These are phyloP conservation scores for Coemansia sp. DNA, from an alignment of 192 early-diverging fungal genomes.

Conservation along the genomic window DNA sequence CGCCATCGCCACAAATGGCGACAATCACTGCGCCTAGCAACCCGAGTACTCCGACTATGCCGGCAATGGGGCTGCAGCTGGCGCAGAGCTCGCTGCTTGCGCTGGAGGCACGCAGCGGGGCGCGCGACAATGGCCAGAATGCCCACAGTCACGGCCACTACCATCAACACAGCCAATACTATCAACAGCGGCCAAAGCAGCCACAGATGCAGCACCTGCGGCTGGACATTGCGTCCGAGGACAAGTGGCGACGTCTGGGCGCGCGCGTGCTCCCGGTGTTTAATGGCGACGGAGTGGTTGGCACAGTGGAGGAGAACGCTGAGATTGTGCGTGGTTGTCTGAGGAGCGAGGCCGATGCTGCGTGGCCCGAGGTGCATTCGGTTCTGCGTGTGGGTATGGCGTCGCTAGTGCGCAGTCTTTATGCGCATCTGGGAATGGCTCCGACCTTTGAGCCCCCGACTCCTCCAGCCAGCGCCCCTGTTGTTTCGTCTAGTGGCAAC, in stretches of 20 bases:
- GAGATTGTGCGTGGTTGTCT: constrained; percentile 63
- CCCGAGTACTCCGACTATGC: constrained; percentile 10
- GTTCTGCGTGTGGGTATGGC: constrained; percentile 46
- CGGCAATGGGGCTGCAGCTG: not conserved
- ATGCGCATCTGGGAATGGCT: constrained; percentile 21
- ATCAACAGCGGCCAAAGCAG: not conserved
- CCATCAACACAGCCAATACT: not conserved
- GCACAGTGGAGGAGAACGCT: constrained; percentile 82
- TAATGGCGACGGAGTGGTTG: constrained; percentile 79
- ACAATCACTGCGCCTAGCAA: not conserved
- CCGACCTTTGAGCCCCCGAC: constrained; percentile 29
- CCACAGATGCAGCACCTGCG: constrained; percentile 5
- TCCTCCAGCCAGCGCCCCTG: too few relatives aligned
- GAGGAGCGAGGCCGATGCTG: constrained; percentile 17
- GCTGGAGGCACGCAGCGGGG: constrained; percentile 52
- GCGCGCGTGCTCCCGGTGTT: constrained; percentile 81
- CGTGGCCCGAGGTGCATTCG: constrained; percentile 39
- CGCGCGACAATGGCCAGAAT: constrained; percentile 36
- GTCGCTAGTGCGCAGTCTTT: constrained; percentile 37
- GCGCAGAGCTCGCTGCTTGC: constrained; percentile 51
- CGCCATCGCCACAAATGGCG: not conserved
- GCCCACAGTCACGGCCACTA: not conserved
- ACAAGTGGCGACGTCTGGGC: constrained; percentile 75
- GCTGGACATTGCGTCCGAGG: constrained; percentile 37
- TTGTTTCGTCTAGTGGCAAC: too few relatives aligned